Evolutionary conservation across 2,329 filamentous ascomycete genomes (phyloP).

Genomic region (Neonectria punicea): DNA sequence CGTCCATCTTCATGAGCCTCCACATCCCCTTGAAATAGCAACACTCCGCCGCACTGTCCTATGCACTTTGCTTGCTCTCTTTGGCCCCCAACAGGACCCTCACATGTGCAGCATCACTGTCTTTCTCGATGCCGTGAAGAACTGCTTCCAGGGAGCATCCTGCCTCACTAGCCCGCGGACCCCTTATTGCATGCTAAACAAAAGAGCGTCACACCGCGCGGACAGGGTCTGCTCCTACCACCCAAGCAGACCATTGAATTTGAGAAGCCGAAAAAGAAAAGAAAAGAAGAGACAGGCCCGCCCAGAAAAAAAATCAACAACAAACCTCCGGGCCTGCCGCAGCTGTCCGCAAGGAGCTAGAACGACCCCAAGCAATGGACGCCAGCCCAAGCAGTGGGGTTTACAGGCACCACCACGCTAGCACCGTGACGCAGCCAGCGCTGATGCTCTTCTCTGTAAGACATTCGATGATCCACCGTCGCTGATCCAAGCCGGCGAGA

Average conservation of each 20-base stretch:
- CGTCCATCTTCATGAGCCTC: slow-evolving; percentile 4
- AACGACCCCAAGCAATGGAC: not conserved
- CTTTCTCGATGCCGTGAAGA: not conserved
- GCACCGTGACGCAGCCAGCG: slow-evolving; percentile 21
- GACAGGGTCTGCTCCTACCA: not conserved
- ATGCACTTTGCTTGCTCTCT: slow-evolving; percentile 2
- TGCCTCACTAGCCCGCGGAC: not conserved
- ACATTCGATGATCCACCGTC: slow-evolving; percentile 28
- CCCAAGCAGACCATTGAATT: slow-evolving; percentile 11
- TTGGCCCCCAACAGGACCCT: slow-evolving; percentile 5
- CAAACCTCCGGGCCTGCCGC: slow-evolving; percentile 2
- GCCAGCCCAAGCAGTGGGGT: slow-evolving; percentile 10
- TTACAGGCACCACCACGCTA: slow-evolving; percentile 6
- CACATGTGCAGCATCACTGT: slow-evolving; percentile 3
- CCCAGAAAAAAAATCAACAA: slow-evolving; percentile 1
- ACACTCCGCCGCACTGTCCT: slow-evolving; percentile 16
- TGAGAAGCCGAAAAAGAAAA: not conserved
- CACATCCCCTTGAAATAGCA: slow-evolving; percentile 25
- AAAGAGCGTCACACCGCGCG: not conserved
- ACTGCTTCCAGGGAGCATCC: slow-evolving; percentile 7
- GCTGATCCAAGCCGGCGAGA: slow-evolving; percentile 17
- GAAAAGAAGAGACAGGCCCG: not conserved
- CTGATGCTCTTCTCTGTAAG: slow-evolving; percentile 26
- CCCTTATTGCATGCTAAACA: not conserved
- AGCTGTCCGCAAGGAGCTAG: not conserved